Evolutionary conservation across 2,329 filamentous ascomycete genomes (phyloP).

Genomic region (Pseudocercospora macadamiae): DNA sequence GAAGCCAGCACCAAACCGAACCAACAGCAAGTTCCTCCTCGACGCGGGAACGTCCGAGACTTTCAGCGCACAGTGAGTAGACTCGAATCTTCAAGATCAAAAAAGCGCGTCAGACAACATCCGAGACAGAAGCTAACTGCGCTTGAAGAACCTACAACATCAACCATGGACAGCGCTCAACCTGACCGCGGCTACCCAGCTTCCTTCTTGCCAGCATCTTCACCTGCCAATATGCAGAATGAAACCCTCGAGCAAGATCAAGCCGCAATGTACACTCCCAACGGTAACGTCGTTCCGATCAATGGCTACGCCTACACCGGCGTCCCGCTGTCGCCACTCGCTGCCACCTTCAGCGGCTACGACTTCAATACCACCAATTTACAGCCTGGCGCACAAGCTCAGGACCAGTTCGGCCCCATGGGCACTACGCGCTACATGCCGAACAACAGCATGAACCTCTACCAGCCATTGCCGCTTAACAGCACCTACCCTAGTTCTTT

Average conservation of each 20-base stretch:
- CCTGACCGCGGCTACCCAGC: background rate
- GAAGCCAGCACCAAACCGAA: background rate
- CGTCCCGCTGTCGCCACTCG: background rate
- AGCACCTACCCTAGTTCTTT: background rate
- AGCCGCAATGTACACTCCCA: background rate
- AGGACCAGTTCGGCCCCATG: background rate
- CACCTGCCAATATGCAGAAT: background rate
- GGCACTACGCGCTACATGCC: slow-evolving; percentile 2
- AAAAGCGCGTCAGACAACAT: background rate
- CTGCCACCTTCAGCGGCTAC: background rate
- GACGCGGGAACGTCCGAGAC: slow-evolving; percentile 3
- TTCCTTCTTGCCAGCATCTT: background rate
- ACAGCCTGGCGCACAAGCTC: background rate
- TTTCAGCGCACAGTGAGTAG: slow-evolving; percentile 6
- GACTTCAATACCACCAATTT: background rate
- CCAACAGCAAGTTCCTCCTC: background rate
- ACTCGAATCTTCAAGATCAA: slow-evolving; percentile 9
- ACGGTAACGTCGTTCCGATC: background rate
- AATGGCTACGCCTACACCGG: background rate
- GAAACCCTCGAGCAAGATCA: background rate
- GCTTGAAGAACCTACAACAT: background rate
- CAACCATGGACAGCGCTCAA: background rate
- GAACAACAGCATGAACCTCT: background rate
- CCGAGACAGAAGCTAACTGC: background rate
- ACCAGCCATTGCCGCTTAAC: background rate